Conservation (phyloP, 2,329 filamentous ascomycete genomes). For the Lecanicillium sp. region DNA sequence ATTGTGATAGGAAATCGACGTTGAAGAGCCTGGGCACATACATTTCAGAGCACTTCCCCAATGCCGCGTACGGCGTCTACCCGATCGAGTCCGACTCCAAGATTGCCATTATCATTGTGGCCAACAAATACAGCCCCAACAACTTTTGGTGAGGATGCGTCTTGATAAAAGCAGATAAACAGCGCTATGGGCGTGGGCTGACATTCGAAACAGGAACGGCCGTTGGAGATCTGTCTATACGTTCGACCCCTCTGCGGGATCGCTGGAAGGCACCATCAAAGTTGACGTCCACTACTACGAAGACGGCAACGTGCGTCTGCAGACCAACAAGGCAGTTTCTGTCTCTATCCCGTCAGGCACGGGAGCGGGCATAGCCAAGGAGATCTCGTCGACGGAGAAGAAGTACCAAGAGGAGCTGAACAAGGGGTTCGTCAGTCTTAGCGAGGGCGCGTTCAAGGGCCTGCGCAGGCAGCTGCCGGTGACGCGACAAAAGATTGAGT, state of each 20-base stretch:
- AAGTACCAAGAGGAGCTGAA: conserved; percentile 97
- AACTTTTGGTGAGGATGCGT: conserved; percentile 76
- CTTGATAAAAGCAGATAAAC: too few relatives aligned
- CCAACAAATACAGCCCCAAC: conserved; percentile 95
- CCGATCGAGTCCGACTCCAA: conserved; percentile 69
- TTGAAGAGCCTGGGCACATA: conserved; percentile 71
- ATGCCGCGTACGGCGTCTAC: conserved; percentile 74
- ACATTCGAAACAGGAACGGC: conserved; percentile 63
- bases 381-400: conserved; percentile 75
- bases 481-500: conserved; percentile 97
- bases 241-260: conserved; percentile 61
- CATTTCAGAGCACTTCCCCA: conserved; percentile 82
- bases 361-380: conserved; percentile 64
- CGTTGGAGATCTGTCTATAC: conserved; percentile 90
- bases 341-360: conserved; percentile 55
- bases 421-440: conserved; percentile 77
- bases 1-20: conserved; percentile 63
- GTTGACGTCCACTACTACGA: conserved; percentile 99
- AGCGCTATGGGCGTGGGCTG: conserved; percentile 11
- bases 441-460: conserved; percentile 92
- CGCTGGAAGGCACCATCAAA: conserved; percentile 73
- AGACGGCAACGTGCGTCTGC: conserved; percentile 90
- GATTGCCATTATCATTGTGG: conserved; percentile 77
- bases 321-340: conserved; percentile 74
- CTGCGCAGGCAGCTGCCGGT: conserved; percentile 89